These are phyloP conservation scores for Selaginella tamariscina DNA, from an alignment of 75 land plant genomes.

Conservation along the genomic window DNA sequence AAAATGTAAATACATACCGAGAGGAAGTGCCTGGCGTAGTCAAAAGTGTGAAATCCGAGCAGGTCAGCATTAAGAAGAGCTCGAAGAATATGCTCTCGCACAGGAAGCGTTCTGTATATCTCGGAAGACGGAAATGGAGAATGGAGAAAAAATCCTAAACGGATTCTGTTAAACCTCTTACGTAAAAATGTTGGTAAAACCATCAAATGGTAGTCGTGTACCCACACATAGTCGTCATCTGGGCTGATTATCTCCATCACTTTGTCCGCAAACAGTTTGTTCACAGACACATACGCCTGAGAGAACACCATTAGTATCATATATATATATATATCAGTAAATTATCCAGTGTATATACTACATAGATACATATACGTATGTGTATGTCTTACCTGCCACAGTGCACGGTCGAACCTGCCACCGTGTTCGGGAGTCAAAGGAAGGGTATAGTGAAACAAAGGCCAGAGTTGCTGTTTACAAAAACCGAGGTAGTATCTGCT, in stretches of 20 bases:
- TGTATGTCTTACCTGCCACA: no score
- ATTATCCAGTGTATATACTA: no score
- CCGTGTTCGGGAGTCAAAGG: conserved; percentile 70
- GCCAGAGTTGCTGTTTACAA: conserved; percentile 77
- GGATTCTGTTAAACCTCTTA: conserved; percentile 34
- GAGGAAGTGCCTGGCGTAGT: conserved; percentile 40
- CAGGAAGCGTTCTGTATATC: conserved; percentile 43
- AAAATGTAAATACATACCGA: no score
- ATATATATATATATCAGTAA: no score
- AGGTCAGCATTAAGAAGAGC: conserved; percentile 36
- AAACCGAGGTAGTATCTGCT: conserved; percentile 57
- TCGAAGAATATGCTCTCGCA: conserved; percentile 38
- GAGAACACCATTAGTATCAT: no score
- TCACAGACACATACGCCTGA: conserved; percentile 55
- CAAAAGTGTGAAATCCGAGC: conserved; percentile 47
- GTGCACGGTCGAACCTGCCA: conserved; percentile 55
- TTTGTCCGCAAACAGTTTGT: conserved; percentile 42
- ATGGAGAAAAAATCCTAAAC: conserved; percentile 45
- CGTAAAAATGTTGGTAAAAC: conserved; percentile 55
- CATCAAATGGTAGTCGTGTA: conserved; percentile 68
- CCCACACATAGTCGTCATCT: conserved; percentile 57
- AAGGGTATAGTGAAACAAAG: conserved; percentile 75
- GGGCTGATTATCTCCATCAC: conserved; percentile 56
- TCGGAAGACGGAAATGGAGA: conserved; percentile 47
- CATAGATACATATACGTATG: no score